These are phyloP conservation scores for Dacryopinax primogenitus DNA, from an alignment of 768 basidiomycete genomes.

Conservation along the genomic window DNA sequence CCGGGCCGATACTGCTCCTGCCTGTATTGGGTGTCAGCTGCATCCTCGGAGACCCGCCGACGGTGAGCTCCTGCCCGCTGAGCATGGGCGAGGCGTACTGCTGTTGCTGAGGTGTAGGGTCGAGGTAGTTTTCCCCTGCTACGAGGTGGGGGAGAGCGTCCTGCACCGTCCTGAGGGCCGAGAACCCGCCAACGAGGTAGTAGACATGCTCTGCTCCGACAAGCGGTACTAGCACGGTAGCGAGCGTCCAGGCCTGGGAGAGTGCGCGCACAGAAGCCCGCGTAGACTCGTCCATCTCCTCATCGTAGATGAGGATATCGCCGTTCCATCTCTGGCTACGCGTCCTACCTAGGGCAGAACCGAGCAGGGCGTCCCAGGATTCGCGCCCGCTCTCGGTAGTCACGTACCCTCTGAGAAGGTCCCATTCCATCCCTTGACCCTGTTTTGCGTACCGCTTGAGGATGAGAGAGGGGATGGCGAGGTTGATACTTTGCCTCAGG, in stretches of 20 bases:
- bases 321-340: conserved; percentile 65
- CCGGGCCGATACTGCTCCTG: not conserved
- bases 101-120: conserved; percentile 2
- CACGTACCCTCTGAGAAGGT: conserved; percentile 64
- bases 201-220: conserved; percentile 26
- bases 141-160: conserved; percentile 42
- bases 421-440: conserved; percentile 34
- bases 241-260: conserved; percentile 55
- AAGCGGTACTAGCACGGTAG: conserved; percentile 49
- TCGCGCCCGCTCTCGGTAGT: conserved; percentile 63
- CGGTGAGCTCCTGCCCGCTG: not conserved
- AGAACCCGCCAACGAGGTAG: conserved; percentile 62
- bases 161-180: conserved; percentile 46
- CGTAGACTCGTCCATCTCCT: conserved; percentile 60
- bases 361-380: conserved; percentile 48
- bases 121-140: conserved; percentile 25
- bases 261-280: conserved; percentile 36
- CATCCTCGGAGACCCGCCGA: not conserved
- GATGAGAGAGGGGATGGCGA: conserved; percentile 82
- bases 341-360: too few species aligned
- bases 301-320: conserved; percentile 61
- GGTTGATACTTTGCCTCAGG: conserved; percentile 59
- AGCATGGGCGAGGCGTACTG: conserved; percentile 1
- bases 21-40: not conserved
- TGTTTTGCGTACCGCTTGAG: conserved; percentile 60